These are phyloP conservation scores for Immersiporthe knoxdaviesiana DNA, from an alignment of 2,329 filamentous ascomycete genomes.

Conservation along the genomic window DNA sequence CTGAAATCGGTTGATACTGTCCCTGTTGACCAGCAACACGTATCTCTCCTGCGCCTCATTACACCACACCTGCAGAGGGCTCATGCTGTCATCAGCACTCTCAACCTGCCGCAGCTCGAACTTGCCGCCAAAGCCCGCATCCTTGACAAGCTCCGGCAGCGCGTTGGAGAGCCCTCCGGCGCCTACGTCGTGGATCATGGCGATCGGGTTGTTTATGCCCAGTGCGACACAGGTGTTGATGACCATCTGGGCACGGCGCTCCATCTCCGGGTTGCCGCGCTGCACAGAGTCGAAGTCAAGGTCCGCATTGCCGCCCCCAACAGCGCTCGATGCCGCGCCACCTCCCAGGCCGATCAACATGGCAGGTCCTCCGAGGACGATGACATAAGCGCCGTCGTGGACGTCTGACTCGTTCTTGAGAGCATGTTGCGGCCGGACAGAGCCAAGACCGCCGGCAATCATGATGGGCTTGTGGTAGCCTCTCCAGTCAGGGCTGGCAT, in stretches of 20 bases:
- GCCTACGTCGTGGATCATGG: conserved; percentile 96
- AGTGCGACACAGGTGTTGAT: conserved; percentile 92
- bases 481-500: conserved; percentile 66
- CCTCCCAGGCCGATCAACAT: conserved; percentile 98
- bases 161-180: conserved; percentile 80
- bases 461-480: conserved; percentile 99
- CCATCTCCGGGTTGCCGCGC: conserved; percentile 94
- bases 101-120: conserved; percentile 96
- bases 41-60: conserved; percentile 97
- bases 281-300: conserved; percentile 98
- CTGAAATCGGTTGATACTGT: conserved; percentile 76
- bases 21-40: conserved; percentile 82
- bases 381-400: conserved; percentile 82
- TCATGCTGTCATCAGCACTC: conserved; percentile 88
- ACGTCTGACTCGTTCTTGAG: conserved; percentile 82
- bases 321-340: conserved; percentile 89
- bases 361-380: conserved; percentile 92
- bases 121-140: conserved; percentile 85
- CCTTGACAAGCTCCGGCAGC: conserved; percentile 86
- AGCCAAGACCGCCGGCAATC: conserved; percentile 95
- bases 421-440: conserved; percentile 86
- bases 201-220: conserved; percentile 84
- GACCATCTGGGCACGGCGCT: conserved; percentile 94
- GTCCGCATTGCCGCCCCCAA: conserved; percentile 84
- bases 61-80: conserved; percentile 96